Evolutionary conservation across 2,329 filamentous ascomycete genomes (phyloP).

Genomic region (Aspergillus unguis): DNA sequence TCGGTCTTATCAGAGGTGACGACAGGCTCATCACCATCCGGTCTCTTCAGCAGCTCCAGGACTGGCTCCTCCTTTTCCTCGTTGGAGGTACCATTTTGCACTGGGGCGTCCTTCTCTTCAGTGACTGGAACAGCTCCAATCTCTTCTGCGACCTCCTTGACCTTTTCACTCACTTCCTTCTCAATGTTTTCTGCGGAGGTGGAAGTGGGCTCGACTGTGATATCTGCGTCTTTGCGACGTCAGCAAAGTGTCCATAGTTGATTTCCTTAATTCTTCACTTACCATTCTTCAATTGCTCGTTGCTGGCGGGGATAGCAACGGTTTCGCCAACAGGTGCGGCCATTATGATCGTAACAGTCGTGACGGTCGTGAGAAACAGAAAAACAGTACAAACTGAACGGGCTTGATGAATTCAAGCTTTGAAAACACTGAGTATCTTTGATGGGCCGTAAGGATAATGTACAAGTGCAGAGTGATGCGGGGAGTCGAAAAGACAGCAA

Average conservation of each 20-base stretch:
- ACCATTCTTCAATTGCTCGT: slow-evolving; percentile 27
- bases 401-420: slow-evolving; percentile 5
- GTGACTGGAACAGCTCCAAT: slow-evolving; percentile 3
- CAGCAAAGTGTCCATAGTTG: background rate
- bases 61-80: slow-evolving; percentile 11
- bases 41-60: slow-evolving; percentile 3
- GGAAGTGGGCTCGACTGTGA: slow-evolving; percentile 19
- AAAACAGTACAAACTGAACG: slow-evolving; percentile 19
- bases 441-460: slow-evolving; percentile 8
- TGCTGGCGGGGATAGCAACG: slow-evolving; percentile 27
- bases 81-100: slow-evolving; percentile 7
- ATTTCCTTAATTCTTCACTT: slow-evolving; percentile 5
- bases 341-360: slow-evolving; percentile 21
- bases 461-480: slow-evolving; percentile 11
- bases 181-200: slow-evolving; percentile 12
- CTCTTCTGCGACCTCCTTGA: slow-evolving; percentile 15
- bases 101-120: slow-evolving; percentile 1
- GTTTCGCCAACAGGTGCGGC: slow-evolving; percentile 20
- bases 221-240: slow-evolving; percentile 20
- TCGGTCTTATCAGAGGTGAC: slow-evolving; percentile 10
- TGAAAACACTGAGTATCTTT: slow-evolving; percentile 11
- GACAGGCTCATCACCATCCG: background rate
- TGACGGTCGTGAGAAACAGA: slow-evolving; percentile 21
- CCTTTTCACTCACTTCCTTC: slow-evolving; percentile 15
- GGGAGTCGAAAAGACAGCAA: slow-evolving; percentile 14